Percentiles rank a stretch among this genome's conserved stretches.
Conservation (phyloP, 2,329 filamentous ascomycete genomes). For the Aspergillus japonicus region DNA sequence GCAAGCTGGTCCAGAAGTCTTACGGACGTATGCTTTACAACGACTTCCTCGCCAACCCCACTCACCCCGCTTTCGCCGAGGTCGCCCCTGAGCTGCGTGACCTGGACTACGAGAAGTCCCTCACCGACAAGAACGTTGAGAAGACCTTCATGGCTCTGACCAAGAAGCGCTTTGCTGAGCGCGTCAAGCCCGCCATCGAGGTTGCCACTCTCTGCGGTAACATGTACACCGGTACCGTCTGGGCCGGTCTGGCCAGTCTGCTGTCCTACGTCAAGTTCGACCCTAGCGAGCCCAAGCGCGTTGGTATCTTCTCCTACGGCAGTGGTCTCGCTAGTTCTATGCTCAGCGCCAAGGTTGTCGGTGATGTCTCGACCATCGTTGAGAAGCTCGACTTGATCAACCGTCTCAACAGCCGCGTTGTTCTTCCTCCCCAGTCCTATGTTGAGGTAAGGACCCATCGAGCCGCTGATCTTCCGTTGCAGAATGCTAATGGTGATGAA, state of each 20-base stretch:
- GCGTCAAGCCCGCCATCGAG: conserved; percentile 70
- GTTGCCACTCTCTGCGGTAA: conserved; percentile 73
- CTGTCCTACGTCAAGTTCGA: conserved; percentile 64
- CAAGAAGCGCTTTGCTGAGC: conserved; percentile 81
- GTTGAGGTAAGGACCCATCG: conserved; percentile 60
- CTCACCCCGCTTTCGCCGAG: conserved; percentile 67
- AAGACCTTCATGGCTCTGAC: conserved; percentile 82
- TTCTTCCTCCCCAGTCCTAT: conserved; percentile 69
- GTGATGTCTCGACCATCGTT: conserved; percentile 66
- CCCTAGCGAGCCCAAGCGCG: conserved; percentile 67
- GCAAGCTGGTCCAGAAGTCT: conserved; percentile 84
- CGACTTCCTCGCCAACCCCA: conserved; percentile 72
- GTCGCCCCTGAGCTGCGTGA: conserved; percentile 74
- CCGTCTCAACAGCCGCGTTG: conserved; percentile 64
- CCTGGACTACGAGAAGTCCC: conserved; percentile 74
- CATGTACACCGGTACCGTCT: conserved; percentile 63
- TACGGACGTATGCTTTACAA: conserved; percentile 83
- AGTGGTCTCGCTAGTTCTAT: conserved; percentile 74
- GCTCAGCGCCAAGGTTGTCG: conserved; percentile 65
- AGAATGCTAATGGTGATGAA: conserved; percentile 15
- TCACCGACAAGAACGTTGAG: conserved; percentile 78
- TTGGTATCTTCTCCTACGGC: conserved; percentile 77
- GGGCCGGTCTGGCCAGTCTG: conserved; percentile 58
- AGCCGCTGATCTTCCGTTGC: neutral
- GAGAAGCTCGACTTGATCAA: conserved; percentile 69